Conservation (phyloP, 805 yeast genomes). For the Scheffersomyces coipomensis region DNA sequence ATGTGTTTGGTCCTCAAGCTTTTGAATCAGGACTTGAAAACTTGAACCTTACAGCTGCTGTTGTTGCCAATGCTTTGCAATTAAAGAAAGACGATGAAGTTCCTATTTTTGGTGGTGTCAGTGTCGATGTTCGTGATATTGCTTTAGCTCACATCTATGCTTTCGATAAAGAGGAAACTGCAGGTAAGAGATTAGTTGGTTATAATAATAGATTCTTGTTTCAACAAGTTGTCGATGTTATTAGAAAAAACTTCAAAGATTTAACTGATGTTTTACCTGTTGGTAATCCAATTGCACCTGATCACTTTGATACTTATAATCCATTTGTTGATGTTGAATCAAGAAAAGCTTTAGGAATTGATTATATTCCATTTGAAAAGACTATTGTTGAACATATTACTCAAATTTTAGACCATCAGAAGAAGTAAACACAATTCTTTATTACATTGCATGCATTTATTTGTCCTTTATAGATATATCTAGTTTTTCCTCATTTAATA, state of each 20-base stretch:
- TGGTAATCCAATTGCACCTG: slow-evolving; percentile 34
- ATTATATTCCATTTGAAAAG: slow-evolving; percentile 33
- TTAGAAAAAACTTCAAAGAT: slow-evolving; percentile 21
- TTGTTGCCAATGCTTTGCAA: slow-evolving; percentile 22
- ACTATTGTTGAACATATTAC: slow-evolving; percentile 40
- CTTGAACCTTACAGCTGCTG: slow-evolving; percentile 24
- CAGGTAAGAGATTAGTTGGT: slow-evolving; percentile 27
- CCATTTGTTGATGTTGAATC: slow-evolving; percentile 25
- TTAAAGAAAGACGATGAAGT: slow-evolving; percentile 11
- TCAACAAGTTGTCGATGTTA: slow-evolving; percentile 18
- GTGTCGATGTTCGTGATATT: slow-evolving; percentile 20
- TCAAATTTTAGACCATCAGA: slow-evolving; percentile 34
- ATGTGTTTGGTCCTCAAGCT: slow-evolving; percentile 26
- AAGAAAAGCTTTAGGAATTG: slow-evolving; percentile 30
- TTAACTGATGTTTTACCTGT: slow-evolving; percentile 35
- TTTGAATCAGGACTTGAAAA: slow-evolving; percentile 10
- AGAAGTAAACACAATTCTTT: too few species aligned
- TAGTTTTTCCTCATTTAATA: too few species aligned
- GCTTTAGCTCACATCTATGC: slow-evolving; percentile 27
- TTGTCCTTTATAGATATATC: too few species aligned
- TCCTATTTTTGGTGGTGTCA: slow-evolving; percentile 8
- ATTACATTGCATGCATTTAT: too few species aligned
- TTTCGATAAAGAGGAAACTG: slow-evolving; percentile 13
- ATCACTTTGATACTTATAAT: slow-evolving; percentile 8
- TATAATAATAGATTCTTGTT: slow-evolving; percentile 12